A percentile compares a stretch with the other conserved stretches of the same genome.
phyloP scores from a whole-genome alignment of 225 moss, liverwort and hornwort genomes.

The Sphagnum tenellum region DNA sequence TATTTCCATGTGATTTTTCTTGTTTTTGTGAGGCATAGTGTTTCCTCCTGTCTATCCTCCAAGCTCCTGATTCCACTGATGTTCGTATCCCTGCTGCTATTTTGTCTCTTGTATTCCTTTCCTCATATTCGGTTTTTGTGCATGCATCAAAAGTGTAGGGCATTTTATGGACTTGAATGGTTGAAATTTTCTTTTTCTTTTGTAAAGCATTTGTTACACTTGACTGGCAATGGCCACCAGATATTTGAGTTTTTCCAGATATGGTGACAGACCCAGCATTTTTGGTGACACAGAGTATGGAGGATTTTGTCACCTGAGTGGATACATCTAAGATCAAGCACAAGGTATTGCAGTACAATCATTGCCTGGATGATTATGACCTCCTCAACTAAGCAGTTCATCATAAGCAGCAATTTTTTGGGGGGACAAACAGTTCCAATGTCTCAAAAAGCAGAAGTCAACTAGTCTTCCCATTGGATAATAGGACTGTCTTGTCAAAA shows the following conservation, averaged over 20 bases:
- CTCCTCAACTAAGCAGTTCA: constrained; percentile 57
- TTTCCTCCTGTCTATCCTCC: background rate
- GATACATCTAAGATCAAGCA: constrained; percentile 92
- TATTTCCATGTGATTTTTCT: background rate
- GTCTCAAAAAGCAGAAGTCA: too few species aligned
- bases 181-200: background rate
- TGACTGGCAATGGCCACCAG: constrained; percentile 13
- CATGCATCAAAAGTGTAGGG: too few species aligned
- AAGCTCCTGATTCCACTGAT: too few species aligned
- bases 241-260: constrained; percentile 80
- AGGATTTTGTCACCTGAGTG: constrained; percentile 96
- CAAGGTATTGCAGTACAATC: constrained; percentile 80
- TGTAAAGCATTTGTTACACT: constrained; percentile 1
- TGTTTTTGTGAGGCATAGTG: background rate
- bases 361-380: constrained; percentile 80
- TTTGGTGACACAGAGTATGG: constrained; percentile 81
- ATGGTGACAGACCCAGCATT: constrained; percentile 85
- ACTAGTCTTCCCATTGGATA: too few species aligned
- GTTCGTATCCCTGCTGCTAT: too few species aligned
- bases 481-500: too few species aligned
- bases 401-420: too few species aligned
- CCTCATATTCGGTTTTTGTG: too few species aligned
- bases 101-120: too few species aligned
- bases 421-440: too few species aligned
- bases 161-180: background rate